Evolutionary conservation across 192 early-diverging fungal species (phyloP), one percentile per base, ranked within the genome.

Genomic region (Allomyces macrogynus): DNA sequence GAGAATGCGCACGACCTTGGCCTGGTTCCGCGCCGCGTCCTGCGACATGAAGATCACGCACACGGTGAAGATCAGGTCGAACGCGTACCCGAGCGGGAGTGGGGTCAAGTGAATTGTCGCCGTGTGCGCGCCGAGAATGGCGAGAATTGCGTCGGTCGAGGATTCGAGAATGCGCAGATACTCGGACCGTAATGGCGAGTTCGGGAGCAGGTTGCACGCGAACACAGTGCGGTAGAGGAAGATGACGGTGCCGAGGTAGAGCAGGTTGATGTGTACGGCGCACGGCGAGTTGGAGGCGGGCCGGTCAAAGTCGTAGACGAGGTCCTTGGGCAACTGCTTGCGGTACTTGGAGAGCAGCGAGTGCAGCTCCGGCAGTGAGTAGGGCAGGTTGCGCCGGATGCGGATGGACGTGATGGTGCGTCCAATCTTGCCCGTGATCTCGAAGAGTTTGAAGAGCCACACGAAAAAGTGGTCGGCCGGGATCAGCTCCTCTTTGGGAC

Each of bases 381-480:
- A 57, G 1, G 49, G 49, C 16, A 57, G 49, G 20, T 57, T 57
- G 20, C 49, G 49, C 49, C 49, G 8, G 49, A 57, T 57, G 4
- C 49, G 49, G 49, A 57, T 57, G 16, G 49, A 57, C 16, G 49
- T 57, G 12, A 57, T 57, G 1, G 49, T 57, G 49, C 49, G 49
- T 0, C 49, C 49, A 14, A 57, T n/a, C 5, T 57, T 57, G 16
- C 49, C 49, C 49, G 49, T 57, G 49, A 57, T 57, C 16, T 57
- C 49, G 20, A 57, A 57, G 3, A 57, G 20, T 16, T 57, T 57
- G 49, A 57, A 57, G 49, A 57, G 49, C 49, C 49, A 57, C 49
- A 57, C 49, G 49, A 57, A 57, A 57, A 57, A 57, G 49, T 57
- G 49, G 49, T 57, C 49, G 49, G 49, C 49, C 8, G 49, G 49